These are phyloP conservation scores for Citrus sinensis DNA, from an alignment of 345 rosid genomes.

Conservation along the genomic window DNA sequence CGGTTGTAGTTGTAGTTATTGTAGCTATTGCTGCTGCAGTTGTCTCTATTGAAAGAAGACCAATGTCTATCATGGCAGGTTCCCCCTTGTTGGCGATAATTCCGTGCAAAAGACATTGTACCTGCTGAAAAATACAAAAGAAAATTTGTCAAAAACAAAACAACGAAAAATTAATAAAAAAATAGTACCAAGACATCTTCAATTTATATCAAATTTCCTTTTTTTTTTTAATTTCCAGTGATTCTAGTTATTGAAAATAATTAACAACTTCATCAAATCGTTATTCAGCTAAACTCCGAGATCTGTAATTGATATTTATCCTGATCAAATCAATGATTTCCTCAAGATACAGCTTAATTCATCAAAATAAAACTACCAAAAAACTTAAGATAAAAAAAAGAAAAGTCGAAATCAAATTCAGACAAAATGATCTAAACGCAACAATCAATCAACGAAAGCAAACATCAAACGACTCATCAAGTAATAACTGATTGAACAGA, in stretches of 20 bases:
- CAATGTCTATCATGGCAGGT: conserved; percentile 29
- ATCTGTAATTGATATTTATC: background rate
- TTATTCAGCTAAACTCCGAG: background rate
- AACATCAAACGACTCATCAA: background rate
- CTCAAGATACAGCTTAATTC: background rate
- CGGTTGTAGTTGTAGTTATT: conserved; percentile 25
- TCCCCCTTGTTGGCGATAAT: conserved; percentile 43
- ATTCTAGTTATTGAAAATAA: background rate
- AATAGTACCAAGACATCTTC: background rate
- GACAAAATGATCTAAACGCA: background rate
- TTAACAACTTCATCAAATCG: background rate
- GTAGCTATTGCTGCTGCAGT: conserved; percentile 13
- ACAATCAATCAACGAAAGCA: background rate
- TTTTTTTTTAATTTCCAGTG: background rate
- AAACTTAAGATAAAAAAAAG: background rate
- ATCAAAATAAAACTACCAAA: background rate
- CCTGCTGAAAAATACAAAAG: background rate
- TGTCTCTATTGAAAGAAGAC: conserved; percentile 27
- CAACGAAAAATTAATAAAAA: background rate
- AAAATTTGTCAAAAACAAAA: background rate
- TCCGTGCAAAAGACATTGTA: conserved; percentile 49
- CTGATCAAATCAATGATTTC: background rate
- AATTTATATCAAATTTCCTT: background rate
- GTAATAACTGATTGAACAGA: background rate
- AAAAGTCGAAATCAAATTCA: background rate